Evolutionary conservation across 73 alveolate genomes (phyloP).

Genomic region (Tetrahymena thermophila): DNA sequence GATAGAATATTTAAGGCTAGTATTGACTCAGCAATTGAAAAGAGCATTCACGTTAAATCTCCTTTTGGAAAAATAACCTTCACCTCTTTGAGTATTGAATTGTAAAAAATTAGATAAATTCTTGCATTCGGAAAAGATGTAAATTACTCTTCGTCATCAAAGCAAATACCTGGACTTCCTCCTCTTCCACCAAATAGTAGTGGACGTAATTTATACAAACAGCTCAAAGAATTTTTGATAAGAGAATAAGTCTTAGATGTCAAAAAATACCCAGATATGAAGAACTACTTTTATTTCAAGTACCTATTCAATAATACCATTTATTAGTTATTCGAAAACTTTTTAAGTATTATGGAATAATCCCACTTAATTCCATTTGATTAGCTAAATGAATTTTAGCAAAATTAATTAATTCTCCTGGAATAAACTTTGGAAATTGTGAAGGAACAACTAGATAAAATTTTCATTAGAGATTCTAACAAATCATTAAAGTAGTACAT

Average conservation of each 20-base stretch:
- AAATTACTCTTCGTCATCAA: not conserved
- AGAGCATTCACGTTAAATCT: not conserved
- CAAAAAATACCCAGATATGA: not conserved
- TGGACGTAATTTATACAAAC: not conserved
- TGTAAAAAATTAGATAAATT: not conserved
- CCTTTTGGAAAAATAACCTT: not conserved
- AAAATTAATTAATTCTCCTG: not conserved
- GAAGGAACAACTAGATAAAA: not conserved
- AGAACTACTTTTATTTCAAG: not conserved
- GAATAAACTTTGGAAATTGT: not conserved
- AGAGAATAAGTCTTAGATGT: not conserved
- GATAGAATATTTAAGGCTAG: not conserved
- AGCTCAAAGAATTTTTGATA: not conserved
- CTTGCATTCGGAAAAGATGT: not conserved
- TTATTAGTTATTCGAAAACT: not conserved
- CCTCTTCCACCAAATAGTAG: not conserved
- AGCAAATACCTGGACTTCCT: not conserved
- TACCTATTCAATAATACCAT: not conserved
- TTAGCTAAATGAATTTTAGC: not conserved
- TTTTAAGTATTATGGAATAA: not conserved
- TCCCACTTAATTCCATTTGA: not conserved
- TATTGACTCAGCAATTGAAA: not conserved
- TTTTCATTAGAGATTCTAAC: not conserved
- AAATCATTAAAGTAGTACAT: not conserved
- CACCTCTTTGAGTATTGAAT: not conserved